Conservation (phyloP, 2,329 filamentous ascomycete genomes). For the Aspergillus floridensis region DNA sequence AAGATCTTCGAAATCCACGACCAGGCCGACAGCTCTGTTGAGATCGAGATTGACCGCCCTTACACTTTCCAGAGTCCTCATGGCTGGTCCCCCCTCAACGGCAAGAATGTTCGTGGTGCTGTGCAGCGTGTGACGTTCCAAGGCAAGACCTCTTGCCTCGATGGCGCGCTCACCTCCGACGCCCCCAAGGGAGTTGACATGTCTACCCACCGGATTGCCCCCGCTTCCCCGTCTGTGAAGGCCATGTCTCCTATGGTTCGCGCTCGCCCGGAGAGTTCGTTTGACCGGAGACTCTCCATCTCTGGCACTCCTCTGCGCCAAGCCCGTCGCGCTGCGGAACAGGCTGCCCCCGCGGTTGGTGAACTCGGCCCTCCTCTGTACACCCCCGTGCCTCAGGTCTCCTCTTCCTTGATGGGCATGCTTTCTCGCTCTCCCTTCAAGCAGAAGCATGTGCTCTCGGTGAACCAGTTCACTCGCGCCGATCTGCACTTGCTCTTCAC, state of each 20-base stretch:
- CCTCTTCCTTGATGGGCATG: slow-evolving; percentile 64
- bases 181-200: slow-evolving; percentile 67
- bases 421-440: slow-evolving; percentile 82
- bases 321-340: slow-evolving; percentile 26
- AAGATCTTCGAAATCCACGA: slow-evolving; percentile 80
- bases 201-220: slow-evolving; percentile 60
- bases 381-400: slow-evolving; percentile 52
- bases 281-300: slow-evolving; percentile 40
- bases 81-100: slow-evolving; percentile 70
- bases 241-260: slow-evolving; percentile 42
- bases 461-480: slow-evolving; percentile 81
- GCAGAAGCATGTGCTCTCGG: slow-evolving; percentile 83
- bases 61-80: slow-evolving; percentile 56
- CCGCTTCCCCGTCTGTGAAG: slow-evolving; percentile 59
- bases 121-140: slow-evolving; percentile 75
- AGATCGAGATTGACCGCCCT: slow-evolving; percentile 72
- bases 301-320: slow-evolving; percentile 38
- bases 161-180: slow-evolving; percentile 61
- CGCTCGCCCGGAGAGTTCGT: slow-evolving; percentile 35
- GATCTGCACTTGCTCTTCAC: slow-evolving; percentile 94
- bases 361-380: slow-evolving; percentile 44
- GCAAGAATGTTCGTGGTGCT: slow-evolving; percentile 65
- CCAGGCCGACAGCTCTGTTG: slow-evolving; percentile 68
- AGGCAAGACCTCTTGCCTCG: slow-evolving; percentile 70
- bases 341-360: slow-evolving; percentile 26